Evolutionary conservation across 176 grass and related monocot species (phyloP), one percentile per base, ranked within the genome.

Genomic region (Oryza officinalis): DNA sequence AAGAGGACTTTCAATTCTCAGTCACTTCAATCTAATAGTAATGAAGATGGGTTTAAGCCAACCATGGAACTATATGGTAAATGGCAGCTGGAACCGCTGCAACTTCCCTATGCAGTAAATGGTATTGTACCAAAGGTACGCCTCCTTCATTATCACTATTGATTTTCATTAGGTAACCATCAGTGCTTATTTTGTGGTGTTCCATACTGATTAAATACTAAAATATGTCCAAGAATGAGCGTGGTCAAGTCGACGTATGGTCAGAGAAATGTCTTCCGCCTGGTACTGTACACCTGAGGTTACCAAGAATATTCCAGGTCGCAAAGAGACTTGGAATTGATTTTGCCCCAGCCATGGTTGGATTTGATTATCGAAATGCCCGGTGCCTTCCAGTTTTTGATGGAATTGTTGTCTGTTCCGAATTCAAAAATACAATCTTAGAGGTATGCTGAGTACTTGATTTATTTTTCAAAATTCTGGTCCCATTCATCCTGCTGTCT

Each of bases 221-320:
- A 76, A 66, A 76, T 88, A 73, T 88, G 30, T 74, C 61, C 60
- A 71, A 99, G 96, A 99, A 96, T 87, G 96, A 96, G 73, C 89
- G 86, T 27, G 93, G 96, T 30, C 93, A 99, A 95, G 91, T 99
- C 70, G 93, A 99, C 37, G 87, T 92, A 71, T 99, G 96, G 96
- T 99, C 96, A 87, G 96, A 96, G 74, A 99, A 94, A 71, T 99
- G 96, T 67, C 86, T 99, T 57, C 96, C 93, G 57, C 91, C 96
- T 78, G 96, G 96, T 63, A 96, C 96, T 4, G 78, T 86, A 83
- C 96, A 99, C 83, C 88, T 99, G 89, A 96, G 86, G 54, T 74
- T 96, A 71, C 93, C 96, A 26, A 99, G 93, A 89, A 43, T 92
- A 85, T 86, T 90, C 87, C 96, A 83, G 45, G 91, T 99, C 75